Base-by-base conservation (phyloP, 495 filamentous ascomycete genomes). In the Ramalina peruviana region DNA sequence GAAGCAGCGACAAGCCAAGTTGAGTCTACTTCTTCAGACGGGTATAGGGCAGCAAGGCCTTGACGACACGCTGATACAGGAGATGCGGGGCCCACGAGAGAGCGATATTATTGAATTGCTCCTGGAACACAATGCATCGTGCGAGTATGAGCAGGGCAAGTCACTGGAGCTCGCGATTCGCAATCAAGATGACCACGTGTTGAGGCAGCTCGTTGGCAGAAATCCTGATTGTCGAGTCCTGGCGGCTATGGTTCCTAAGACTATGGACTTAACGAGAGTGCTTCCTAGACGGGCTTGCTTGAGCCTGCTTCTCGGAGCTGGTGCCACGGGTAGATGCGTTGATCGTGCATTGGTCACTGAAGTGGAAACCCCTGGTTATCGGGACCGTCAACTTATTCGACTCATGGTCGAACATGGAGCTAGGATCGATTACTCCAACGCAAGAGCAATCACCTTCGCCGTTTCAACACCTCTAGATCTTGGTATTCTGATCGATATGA, bases 31-130 rank as follows among this genome's bases (percentile, higher is more conserved):
- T 23, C 49, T 55, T 9, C 33, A 26, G 39, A 43, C 49, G 27
- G 49, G 54, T 11, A 52, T 56, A 38, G 36, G 39, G 15, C 54
- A 52, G 16, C 13, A 52, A 30, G 48, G 42, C 20, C 43, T 52
- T 1, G 40, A 56, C 39, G 42, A 40, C 4, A 44, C 49, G 17
- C 13, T 56, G 12, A 33, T 56, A 11, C 40, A 36, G 30, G 54
- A 56, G 17, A 56, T 56, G 20, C 21, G 42, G n/a, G 47, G 44
- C 27, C 5, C 19, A 20, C 11, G 19, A 20, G 40, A 49, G 20
- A 33, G 40, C 2, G 15, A 30, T 1, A 5, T 52, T 7, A 23
- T 56, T 9, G 7, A 49, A 36, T 43, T n/a, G 39, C 49, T 56
- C 4, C 23, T 56, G 6, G 16, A 36, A 16, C 25, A 40, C 23